Conservation (phyloP, 345 rosid genomes). For the Luvunga scandens region DNA sequence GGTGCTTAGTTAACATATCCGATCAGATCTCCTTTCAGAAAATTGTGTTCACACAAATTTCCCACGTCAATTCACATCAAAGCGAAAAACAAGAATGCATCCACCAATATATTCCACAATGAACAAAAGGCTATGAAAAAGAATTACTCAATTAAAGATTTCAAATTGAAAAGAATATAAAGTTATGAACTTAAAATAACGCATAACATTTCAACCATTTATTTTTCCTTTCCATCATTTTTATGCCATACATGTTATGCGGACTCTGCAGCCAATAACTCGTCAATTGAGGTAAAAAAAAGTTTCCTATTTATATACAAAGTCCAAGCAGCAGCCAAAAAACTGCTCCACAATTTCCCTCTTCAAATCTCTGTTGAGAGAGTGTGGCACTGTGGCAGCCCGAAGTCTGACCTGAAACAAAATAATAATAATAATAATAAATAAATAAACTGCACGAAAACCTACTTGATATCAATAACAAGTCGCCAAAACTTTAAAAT, state of each 20-base stretch:
- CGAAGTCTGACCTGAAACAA: conserved; percentile 8
- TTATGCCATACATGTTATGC: conserved; percentile 23
- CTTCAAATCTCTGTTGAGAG: background rate
- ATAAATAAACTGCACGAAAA: too few relatives aligned
- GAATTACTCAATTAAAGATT: background rate
- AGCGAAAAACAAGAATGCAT: background rate
- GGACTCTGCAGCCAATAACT: conserved; percentile 12
- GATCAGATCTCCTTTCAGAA: background rate
- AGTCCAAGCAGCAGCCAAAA: conserved; percentile 31
- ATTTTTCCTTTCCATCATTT: conserved; percentile 26
- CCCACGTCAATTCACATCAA: background rate
- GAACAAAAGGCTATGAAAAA: background rate
- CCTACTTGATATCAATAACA: background rate
- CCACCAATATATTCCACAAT: background rate
- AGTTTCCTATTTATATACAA: conserved; percentile 48
- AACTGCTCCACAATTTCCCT: conserved; percentile 13
- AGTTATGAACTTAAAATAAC: background rate
- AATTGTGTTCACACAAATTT: too few relatives aligned
- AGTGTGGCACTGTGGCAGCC: background rate
- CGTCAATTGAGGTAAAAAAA: conserved; percentile 6
- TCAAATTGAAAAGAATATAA: background rate
- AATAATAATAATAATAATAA: too few relatives aligned
- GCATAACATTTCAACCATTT: conserved; percentile 20
- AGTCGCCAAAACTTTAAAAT: background rate
- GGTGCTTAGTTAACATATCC: too few relatives aligned